Evolutionary conservation across 129 eudicot genomes (phyloP).

Genomic region (Tagetes erecta): DNA sequence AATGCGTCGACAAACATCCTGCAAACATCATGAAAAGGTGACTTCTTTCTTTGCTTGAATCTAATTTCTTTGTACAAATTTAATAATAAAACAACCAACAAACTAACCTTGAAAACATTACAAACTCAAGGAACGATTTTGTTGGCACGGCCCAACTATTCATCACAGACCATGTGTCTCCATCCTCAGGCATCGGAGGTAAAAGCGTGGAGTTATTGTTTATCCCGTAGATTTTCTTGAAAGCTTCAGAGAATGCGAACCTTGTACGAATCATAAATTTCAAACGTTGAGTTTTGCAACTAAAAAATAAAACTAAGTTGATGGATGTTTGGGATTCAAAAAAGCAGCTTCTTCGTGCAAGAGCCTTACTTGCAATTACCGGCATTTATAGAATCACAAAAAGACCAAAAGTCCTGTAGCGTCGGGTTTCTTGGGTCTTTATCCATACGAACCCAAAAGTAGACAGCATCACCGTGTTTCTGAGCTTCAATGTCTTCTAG

Average conservation of each 20-base stretch:
- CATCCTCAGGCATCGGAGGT: slow-evolving; percentile 81
- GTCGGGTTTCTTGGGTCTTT: slow-evolving; percentile 69
- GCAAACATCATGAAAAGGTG: slow-evolving; percentile 20
- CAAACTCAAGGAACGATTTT: slow-evolving; percentile 83
- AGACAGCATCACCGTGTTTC: slow-evolving; percentile 78
- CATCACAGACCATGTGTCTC: slow-evolving; percentile 94
- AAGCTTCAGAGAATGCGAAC: slow-evolving; percentile 78
- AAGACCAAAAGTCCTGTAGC: slow-evolving; percentile 87
- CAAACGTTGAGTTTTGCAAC: neutral
- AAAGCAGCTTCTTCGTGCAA: neutral
- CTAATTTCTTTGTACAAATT: slow-evolving; percentile 7
- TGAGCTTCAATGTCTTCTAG: slow-evolving; percentile 70
- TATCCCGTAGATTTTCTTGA: slow-evolving; percentile 75
- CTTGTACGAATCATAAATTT: slow-evolving; percentile 38
- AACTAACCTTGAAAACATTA: slow-evolving; percentile 80
- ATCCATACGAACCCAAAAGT: slow-evolving; percentile 92
- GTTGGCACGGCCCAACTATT: slow-evolving; percentile 94
- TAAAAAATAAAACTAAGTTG: neutral
- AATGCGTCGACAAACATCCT: slow-evolving; percentile 91
- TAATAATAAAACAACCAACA: neutral
- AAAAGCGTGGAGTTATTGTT: slow-evolving; percentile 49
- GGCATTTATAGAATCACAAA: slow-evolving; percentile 94
- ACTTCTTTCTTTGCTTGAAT: neutral
- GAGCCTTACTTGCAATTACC: slow-evolving; percentile 95
- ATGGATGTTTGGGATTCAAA: neutral